Conservation (phyloP, 148 eudicot genomes). For the Silene conica region DNA sequence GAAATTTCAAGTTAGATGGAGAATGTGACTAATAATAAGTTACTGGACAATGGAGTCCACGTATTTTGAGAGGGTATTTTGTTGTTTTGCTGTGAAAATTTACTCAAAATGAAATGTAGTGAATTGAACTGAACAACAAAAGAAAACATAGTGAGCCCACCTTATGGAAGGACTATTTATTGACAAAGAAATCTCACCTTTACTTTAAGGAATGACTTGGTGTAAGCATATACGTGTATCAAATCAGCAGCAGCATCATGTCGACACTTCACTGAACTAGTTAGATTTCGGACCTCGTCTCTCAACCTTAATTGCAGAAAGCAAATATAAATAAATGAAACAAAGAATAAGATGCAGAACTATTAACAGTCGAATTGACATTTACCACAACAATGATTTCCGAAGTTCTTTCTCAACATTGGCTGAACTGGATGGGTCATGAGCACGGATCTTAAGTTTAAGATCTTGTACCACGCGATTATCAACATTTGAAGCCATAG, state of each 20-base stretch:
- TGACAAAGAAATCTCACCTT: conserved; percentile 42
- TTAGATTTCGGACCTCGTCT: conserved; percentile 91
- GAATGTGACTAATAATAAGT: background rate
- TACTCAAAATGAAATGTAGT: background rate
- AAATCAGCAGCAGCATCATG: conserved; percentile 99
- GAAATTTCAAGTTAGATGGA: background rate
- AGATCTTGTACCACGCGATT: conserved; percentile 51
- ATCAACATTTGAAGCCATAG: conserved; percentile 72
- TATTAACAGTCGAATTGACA: background rate
- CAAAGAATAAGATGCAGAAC: background rate
- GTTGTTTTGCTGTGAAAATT: background rate
- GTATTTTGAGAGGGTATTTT: background rate
- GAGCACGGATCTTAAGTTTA: conserved; percentile 61
- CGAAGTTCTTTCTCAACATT: conserved; percentile 60
- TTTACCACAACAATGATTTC: conserved; percentile 83
- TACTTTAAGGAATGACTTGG: conserved; percentile 67
- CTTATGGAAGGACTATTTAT: background rate
- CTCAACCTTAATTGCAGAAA: conserved; percentile 60
- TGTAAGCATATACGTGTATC: conserved; percentile 87
- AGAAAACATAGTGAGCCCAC: background rate
- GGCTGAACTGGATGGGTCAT: conserved; percentile 67
- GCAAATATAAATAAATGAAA: conserved; percentile 1
- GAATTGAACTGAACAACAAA: background rate
- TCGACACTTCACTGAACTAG: conserved; percentile 69
- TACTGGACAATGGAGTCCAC: background rate